Conservation (phyloP, 1,284 basidiomycete species). For the Puccinia coronata region DNA sequence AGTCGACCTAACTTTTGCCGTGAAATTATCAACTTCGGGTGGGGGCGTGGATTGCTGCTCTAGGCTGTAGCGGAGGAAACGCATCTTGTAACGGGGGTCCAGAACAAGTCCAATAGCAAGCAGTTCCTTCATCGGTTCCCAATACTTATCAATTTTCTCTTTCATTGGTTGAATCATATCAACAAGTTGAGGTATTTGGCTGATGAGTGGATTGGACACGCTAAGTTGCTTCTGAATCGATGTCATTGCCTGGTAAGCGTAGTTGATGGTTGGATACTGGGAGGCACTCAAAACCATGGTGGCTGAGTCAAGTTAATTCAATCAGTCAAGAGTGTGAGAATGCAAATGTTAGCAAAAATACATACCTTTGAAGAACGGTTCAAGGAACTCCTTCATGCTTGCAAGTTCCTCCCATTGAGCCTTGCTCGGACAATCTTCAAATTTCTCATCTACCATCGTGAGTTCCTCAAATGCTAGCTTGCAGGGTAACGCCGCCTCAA, state of each 20-base stretch:
- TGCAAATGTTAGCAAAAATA: not conserved
- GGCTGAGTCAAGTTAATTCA: too few species aligned
- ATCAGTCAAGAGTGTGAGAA: not conserved
- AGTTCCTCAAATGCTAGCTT: not conserved
- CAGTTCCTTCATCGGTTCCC: not conserved
- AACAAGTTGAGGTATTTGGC: not conserved
- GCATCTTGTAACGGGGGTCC: slow-evolving; percentile 11
- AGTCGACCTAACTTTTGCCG: not conserved
- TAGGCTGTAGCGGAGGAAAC: not conserved
- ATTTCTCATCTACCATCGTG: not conserved
- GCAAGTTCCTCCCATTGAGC: not conserved
- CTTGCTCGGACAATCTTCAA: not conserved
- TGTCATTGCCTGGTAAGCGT: not conserved
- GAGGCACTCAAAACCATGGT: not conserved
- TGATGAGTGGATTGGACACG: not conserved
- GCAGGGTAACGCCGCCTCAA: not conserved
- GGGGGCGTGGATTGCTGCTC: not conserved
- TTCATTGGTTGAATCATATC: not conserved
- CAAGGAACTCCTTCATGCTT: not conserved
- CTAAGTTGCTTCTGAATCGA: not conserved
- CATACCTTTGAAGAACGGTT: too few species aligned
- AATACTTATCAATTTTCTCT: not conserved
- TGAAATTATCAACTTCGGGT: not conserved
- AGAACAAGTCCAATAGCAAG: not conserved
- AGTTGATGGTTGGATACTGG: not conserved